A percentile compares a stretch with the other conserved stretches of the same genome.
Evolutionary conservation across 352 stramenopile genomes (phyloP).

Genomic region (Sclerospora graminicola): DNA sequence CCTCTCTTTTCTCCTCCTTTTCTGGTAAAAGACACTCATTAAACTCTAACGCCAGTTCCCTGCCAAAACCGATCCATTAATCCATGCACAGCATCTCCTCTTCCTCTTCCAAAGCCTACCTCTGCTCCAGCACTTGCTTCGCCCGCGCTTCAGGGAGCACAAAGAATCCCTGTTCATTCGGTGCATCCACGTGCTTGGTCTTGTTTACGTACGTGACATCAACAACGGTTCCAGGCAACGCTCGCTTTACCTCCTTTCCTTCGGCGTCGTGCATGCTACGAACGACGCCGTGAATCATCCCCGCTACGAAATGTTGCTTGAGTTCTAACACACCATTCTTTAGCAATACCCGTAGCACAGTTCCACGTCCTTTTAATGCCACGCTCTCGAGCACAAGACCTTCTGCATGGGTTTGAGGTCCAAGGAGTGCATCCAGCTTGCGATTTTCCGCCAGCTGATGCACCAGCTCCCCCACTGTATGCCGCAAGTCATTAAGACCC

Average conservation of each 20-base stretch:
- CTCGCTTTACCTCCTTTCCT: slow-evolving; percentile 39
- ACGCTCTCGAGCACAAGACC: slow-evolving; percentile 72
- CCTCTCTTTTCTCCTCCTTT: slow-evolving; percentile 11
- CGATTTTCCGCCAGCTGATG: slow-evolving; percentile 17
- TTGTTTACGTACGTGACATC: slow-evolving; percentile 79
- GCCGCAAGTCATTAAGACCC: slow-evolving; percentile 44
- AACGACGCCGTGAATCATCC: slow-evolving; percentile 79
- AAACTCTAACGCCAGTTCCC: slow-evolving; percentile 65
- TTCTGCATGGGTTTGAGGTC: slow-evolving; percentile 25
- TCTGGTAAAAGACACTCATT: slow-evolving; percentile 39
- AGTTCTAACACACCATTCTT: slow-evolving; percentile 47
- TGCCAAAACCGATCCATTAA: slow-evolving; percentile 9
- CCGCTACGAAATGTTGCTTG: slow-evolving; percentile 73
- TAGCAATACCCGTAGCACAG: slow-evolving; percentile 62
- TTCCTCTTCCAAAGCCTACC: slow-evolving; percentile 18
- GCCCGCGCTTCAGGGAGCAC: slow-evolving; percentile 46
- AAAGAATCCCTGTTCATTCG: slow-evolving; percentile 75
- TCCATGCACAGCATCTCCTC: not conserved
- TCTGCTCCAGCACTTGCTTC: slow-evolving; percentile 64
- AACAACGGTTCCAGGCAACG: slow-evolving; percentile 54
- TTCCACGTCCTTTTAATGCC: slow-evolving; percentile 49
- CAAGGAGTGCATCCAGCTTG: slow-evolving; percentile 32
- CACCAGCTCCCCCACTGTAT: slow-evolving; percentile 29
- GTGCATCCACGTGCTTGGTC: slow-evolving; percentile 72
- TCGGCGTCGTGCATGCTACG: slow-evolving; percentile 49